A percentile compares a stretch with the other conserved stretches of the same genome.
These are phyloP conservation scores for Eutypella sp. DNA, from an alignment of 2,329 filamentous ascomycete species.

Conservation along the genomic window DNA sequence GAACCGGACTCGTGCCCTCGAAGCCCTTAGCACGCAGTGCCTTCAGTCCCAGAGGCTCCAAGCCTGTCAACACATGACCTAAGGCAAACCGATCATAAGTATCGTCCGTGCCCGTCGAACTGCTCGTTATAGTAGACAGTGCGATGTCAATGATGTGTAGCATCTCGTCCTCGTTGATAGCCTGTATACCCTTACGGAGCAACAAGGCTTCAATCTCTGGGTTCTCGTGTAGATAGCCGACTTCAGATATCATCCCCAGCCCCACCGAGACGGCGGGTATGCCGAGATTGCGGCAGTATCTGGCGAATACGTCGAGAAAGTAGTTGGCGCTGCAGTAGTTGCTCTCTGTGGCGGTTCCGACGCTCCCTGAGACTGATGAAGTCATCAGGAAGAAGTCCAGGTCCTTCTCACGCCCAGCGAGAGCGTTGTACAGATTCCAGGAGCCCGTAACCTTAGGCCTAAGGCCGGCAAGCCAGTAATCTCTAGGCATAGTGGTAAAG, in stretches of 20 bases:
- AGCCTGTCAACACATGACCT: constrained; percentile 3
- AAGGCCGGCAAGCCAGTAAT: constrained; percentile 15
- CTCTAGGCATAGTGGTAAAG: constrained; percentile 8
- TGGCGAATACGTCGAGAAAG: constrained; percentile 29
- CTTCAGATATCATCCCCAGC: constrained; percentile 29
- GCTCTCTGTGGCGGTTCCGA: constrained; percentile 26
- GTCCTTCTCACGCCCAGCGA: neutral
- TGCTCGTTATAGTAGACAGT: constrained; percentile 11
- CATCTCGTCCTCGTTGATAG: constrained; percentile 16
- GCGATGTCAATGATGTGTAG: constrained; percentile 21
- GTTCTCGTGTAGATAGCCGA: constrained; percentile 27
- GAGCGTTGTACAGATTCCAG: constrained; percentile 11
- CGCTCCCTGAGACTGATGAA: constrained; percentile 20
- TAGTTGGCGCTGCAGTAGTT: constrained; percentile 32
- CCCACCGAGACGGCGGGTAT: constrained; percentile 17
- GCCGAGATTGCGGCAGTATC: constrained; percentile 18
- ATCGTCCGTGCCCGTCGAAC: neutral
- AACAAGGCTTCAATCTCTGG: constrained; percentile 13
- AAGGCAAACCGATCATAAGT: neutral
- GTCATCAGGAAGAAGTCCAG: constrained; percentile 29
- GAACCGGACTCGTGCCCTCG: neutral
- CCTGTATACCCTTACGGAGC: constrained; percentile 12
- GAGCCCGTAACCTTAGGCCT: constrained; percentile 12
- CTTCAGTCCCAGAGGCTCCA: constrained; percentile 2
- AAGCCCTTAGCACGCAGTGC: constrained; percentile 3